Base-by-base conservation (phyloP, 257 asterid species). In the Solanum pimpinellifolium region DNA sequence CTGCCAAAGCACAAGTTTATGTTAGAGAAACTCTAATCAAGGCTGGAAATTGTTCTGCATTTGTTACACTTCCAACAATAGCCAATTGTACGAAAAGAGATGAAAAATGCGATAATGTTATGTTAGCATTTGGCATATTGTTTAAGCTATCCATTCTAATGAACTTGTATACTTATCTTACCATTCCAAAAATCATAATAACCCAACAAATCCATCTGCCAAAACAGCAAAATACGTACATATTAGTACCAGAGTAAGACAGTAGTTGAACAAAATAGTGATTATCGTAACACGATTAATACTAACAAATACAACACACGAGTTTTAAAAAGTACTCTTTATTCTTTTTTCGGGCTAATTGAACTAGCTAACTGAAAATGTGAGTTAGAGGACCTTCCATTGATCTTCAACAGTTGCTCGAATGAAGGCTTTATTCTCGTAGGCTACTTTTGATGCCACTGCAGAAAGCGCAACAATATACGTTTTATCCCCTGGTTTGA, bases 381-480 rank as follows among this genome's bases (percentile, higher is more conserved):
- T 11, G 8, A 72, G 37, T 41, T 25, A 44, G 33, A 37, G 4
- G 15, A 93, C 97, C 97, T 93, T 92, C 97, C 98, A 93, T 76
- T 76, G 90, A 23, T 90, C 87, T 83, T 95, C 89, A 80, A 95
- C 94, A 0, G 87, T 89, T 44, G 68, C 44, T 89, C 84, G 87
- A 89, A 92, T 89, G 87, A 90, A 91, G 21, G 88, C 91, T 6
- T 86, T 70, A 87, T 95, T 95, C 89, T 95, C 98, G 37, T 93
- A 95, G 68, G 97, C 93, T 87, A 93, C 13, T 90, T 95, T 95
- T 11, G 97, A 95, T 23, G 98, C 97, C 94, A 93, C 84, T 4
- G 93, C 96, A 23, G 89, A 90, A 13, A 95, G 91, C 29, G 90
- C 59, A 13, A 90, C 89, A 15, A 90, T 85, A 59, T 95, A 93